Evolutionary conservation across 768 basidiomycete species (phyloP), one percentile per base, ranked within the genome.

Genomic region (Bullera alba): DNA sequence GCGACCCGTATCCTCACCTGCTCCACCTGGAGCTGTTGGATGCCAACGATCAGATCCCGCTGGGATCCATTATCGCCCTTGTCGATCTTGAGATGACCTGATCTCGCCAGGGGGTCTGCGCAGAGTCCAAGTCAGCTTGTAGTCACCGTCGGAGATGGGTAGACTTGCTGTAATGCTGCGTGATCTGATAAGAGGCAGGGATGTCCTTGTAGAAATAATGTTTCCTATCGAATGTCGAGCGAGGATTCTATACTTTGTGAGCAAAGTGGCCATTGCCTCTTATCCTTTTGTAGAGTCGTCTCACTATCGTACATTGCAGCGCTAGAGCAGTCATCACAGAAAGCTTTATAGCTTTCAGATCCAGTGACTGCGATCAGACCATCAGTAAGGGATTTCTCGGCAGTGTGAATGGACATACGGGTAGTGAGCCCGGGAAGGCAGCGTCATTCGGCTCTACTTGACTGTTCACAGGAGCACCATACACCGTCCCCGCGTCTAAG

Each of bases 151-250:
- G 22, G 17, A n/a, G n/a, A 7, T 36, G 35, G 22, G 21, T 3
- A 6, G 16, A 58, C 75, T 57, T 53, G 88, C 88, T 81, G 72
- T 97, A 95, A 56, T 88, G 86, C 68, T 97, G 92, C 0, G 92
- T 99, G 55, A 99, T 93, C 74, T 99, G 95, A 72, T 91, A 97
- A 0, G 93, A 93, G 3, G 85, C 78, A 0, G 95, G 91, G 29
- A 95, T 78, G 71, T 97, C 95, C 4, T 87, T 80, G 66, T 99
- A 97, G 72, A 96, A 96, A 70, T 99, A 99, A 70, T 97, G 95
- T 69, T 99, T 99, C 58, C 95, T 78, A 72, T 97, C 95, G 61
- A 97, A 97, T 0, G 86, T 79, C 0, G 89, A 93, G 17, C 78
- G 77, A 0, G 58, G 57, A 56, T 86, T 86, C 44, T 93, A 54